Base-by-base conservation (phyloP, 768 basidiomycete species). In the Hydnomerulius pinastri region DNA sequence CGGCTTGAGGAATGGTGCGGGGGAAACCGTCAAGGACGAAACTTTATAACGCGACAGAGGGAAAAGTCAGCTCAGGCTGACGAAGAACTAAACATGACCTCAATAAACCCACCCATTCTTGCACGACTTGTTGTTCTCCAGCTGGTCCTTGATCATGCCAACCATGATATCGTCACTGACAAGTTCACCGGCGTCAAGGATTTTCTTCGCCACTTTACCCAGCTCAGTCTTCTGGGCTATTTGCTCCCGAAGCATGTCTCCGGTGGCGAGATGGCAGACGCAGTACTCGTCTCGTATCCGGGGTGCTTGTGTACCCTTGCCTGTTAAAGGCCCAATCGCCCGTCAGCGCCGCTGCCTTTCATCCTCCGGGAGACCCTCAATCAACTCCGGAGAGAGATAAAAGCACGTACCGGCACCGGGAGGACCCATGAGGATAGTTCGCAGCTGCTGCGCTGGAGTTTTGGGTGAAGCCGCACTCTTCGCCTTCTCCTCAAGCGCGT, bases 1-100 rank as follows among this genome's bases (percentile, higher is more conserved):
- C 82, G 3, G 97, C 97, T 64, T 99, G 97, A 9, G 90, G 86
- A 29, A 98, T 92, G 4, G 96, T 98, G 36, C 97, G 87, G 35
- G 97, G 97, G 83, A 99, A 99, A n/a, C 97, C 97, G 64, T 99
- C 97, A 43, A 99, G 79, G 50, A 99, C 97, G 71, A 99, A 99
- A 30, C 96, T 98, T 59, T 13, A 9, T 21, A 7, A 25, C 44
- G 17, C 27, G 6, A 18, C 13, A 3, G 7, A 11, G 27, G 3
- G 10, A 29, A 48, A 37, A 43, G 41, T 36, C 21, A 41, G 27
- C 20, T n/a, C 28, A 35, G 48, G 40, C 18, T 36, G 32, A 42
- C 4, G 21, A 40, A 36, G 24, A 18, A 40, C 6, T 35, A 17
- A 21, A 33, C 8, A n/a, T 38, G 46, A 53, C 1, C n/a, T 37